A percentile compares a stretch with the other conserved stretches of the same genome.
Evolutionary conservation across 768 basidiomycete species (phyloP).

Genomic region (Cubamyces lactineus): DNA sequence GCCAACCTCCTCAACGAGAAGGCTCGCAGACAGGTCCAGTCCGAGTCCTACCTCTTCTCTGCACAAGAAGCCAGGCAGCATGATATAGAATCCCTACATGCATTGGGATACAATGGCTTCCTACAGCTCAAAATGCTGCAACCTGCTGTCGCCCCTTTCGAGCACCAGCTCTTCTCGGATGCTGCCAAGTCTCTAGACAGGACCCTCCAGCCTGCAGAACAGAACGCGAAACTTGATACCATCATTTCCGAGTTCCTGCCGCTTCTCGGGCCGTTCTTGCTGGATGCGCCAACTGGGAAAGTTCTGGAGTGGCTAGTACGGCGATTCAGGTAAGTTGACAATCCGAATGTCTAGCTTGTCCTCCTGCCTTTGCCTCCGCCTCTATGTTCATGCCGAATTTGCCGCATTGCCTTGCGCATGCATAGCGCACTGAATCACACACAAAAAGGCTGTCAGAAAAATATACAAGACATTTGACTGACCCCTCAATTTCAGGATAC

Average conservation of each 20-base stretch:
- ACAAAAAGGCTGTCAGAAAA: too few species aligned
- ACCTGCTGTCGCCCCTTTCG: conserved; percentile 58
- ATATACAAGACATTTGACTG: neutral
- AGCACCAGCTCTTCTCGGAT: conserved; percentile 80
- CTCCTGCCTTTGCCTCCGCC: neutral
- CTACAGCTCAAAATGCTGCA: conserved; percentile 69
- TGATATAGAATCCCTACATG: conserved; percentile 85
- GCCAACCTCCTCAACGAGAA: conserved; percentile 68
- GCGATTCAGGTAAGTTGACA: conserved; percentile 73
- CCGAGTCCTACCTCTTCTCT: conserved; percentile 88
- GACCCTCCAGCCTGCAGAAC: conserved; percentile 68
- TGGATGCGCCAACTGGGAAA: conserved; percentile 80
- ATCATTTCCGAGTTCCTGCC: conserved; percentile 64
- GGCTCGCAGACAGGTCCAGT: conserved; percentile 55
- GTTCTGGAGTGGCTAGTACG: conserved; percentile 94
- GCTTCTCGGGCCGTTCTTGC: conserved; percentile 77
- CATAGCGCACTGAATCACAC: neutral
- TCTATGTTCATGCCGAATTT: neutral
- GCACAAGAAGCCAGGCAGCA: conserved; percentile 80
- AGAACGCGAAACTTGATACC: conserved; percentile 63
- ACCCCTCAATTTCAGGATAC: conserved; percentile 54
- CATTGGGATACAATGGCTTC: conserved; percentile 79
- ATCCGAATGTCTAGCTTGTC: neutral
- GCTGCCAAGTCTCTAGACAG: conserved; percentile 75
- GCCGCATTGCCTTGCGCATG: neutral